A percentile compares a stretch with the other conserved stretches of the same genome.
Evolutionary conservation across 169 alveolate genomes (phyloP).

Genomic region (Babesia sp.): DNA sequence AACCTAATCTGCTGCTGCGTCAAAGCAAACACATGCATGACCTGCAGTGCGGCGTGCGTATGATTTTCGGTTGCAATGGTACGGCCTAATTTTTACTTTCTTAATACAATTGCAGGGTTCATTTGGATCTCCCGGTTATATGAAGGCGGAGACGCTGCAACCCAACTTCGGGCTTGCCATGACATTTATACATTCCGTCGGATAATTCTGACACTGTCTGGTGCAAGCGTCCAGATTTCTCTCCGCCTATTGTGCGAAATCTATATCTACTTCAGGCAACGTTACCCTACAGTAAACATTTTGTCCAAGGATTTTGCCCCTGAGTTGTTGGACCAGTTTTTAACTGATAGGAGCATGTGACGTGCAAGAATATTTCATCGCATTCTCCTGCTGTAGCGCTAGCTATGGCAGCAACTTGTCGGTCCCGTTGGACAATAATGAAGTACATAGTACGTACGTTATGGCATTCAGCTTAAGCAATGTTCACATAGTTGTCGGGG

Average conservation of each 20-base stretch:
- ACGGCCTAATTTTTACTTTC: neutral
- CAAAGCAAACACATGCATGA: slow-evolving; percentile 87
- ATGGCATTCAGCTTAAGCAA: too few species aligned
- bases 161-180: slow-evolving; percentile 1
- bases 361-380: too few species aligned
- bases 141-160: neutral
- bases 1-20: slow-evolving; percentile 83
- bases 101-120: slow-evolving; percentile 11
- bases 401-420: too few species aligned
- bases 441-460: too few species aligned
- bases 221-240: slow-evolving; percentile 52
- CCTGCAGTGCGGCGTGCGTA: slow-evolving; percentile 78
- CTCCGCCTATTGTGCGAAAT: slow-evolving; percentile 58
- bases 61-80: slow-evolving; percentile 90
- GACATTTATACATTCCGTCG: slow-evolving; percentile 63
- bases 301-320: slow-evolving; percentile 56
- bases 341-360: slow-evolving; percentile 28
- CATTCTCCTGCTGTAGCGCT: too few species aligned
- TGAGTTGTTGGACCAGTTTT: slow-evolving; percentile 54
- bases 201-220: slow-evolving; percentile 61
- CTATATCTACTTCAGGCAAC: slow-evolving; percentile 21
- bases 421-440: too few species aligned
- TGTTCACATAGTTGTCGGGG: neutral
- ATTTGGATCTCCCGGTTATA: slow-evolving; percentile 42
- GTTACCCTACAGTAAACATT: slow-evolving; percentile 33